These are phyloP conservation scores for Paramyrothecium sp. DNA, from an alignment of 2,329 filamentous ascomycete genomes.

Conservation along the genomic window DNA sequence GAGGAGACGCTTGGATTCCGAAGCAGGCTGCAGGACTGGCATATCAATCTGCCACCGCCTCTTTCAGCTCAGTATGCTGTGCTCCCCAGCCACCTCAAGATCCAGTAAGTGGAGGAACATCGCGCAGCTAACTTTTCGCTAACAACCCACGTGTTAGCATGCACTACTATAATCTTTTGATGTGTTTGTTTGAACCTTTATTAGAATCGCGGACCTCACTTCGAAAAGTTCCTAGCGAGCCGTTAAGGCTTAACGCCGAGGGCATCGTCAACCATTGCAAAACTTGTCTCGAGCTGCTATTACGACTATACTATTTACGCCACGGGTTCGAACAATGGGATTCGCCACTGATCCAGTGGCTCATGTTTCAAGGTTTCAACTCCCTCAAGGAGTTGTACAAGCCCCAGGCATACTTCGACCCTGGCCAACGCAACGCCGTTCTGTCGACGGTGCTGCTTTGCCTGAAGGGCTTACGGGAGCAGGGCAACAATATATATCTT, in stretches of 20 bases:
- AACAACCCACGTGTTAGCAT: neutral
- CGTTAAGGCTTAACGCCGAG: neutral
- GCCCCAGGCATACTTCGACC: neutral
- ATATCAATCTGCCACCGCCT: neutral
- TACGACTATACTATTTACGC: slow-evolving; percentile 14
- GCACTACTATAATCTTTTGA: neutral
- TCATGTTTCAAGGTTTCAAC: neutral
- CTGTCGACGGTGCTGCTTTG: neutral
- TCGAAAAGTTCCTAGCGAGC: neutral
- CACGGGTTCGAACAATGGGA: slow-evolving; percentile 15
- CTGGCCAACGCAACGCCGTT: neutral
- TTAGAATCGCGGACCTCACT: neutral
- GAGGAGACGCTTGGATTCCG: neutral
- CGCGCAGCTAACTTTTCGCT: neutral
- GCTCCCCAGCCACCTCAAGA: neutral
- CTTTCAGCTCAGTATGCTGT: neutral
- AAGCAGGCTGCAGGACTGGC: neutral
- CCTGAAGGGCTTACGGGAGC: neutral
- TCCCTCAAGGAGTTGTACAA: neutral
- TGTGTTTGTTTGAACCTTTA: neutral
- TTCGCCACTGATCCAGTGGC: neutral
- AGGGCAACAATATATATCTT: neutral
- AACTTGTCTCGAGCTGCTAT: neutral
- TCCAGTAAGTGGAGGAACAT: neutral
- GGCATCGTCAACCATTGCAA: neutral